A percentile compares a stretch with the other conserved stretches of the same genome.
Conservation (phyloP, 116 monocot genomes). For the Dioscorea cayenensis region DNA sequence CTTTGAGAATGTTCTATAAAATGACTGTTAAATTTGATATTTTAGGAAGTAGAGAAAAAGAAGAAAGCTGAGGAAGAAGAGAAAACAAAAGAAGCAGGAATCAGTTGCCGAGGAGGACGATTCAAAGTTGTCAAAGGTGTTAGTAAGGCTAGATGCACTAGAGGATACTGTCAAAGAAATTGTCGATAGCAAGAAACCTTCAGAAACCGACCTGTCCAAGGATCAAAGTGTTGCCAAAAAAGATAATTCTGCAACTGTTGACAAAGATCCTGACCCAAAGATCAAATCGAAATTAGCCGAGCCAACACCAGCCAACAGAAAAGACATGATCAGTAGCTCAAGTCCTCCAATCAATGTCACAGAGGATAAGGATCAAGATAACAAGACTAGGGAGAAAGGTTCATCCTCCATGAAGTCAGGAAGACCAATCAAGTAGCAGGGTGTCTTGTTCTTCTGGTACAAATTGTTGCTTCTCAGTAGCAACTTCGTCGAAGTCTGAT, state of each 20-base stretch:
- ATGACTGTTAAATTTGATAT: background rate
- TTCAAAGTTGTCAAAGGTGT: constrained; percentile 47
- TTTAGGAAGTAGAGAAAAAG: constrained; percentile 29
- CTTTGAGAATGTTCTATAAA: background rate
- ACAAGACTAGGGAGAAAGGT: background rate
- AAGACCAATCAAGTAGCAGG: background rate
- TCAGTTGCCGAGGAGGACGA: constrained; percentile 25
- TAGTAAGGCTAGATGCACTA: constrained; percentile 56
- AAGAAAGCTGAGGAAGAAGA: constrained; percentile 49
- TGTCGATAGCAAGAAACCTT: constrained; percentile 34
- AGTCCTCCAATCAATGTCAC: background rate
- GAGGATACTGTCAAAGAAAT: constrained; percentile 75
- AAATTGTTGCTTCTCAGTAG: background rate
- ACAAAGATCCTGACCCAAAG: constrained; percentile 16
- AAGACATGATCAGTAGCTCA: background rate
- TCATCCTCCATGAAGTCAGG: background rate
- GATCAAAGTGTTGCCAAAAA: constrained; percentile 9
- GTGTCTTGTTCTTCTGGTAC: background rate
- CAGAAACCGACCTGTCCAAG: constrained; percentile 9
- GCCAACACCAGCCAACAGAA: background rate
- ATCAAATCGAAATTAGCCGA: background rate
- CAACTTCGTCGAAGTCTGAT: background rate
- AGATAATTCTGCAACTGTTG: constrained; percentile 2
- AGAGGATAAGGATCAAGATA: background rate
- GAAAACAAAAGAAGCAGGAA: constrained; percentile 48